Evolutionary conservation across 192 early-diverging fungal genomes (phyloP).

Genomic region (Coemansia sp.): DNA sequence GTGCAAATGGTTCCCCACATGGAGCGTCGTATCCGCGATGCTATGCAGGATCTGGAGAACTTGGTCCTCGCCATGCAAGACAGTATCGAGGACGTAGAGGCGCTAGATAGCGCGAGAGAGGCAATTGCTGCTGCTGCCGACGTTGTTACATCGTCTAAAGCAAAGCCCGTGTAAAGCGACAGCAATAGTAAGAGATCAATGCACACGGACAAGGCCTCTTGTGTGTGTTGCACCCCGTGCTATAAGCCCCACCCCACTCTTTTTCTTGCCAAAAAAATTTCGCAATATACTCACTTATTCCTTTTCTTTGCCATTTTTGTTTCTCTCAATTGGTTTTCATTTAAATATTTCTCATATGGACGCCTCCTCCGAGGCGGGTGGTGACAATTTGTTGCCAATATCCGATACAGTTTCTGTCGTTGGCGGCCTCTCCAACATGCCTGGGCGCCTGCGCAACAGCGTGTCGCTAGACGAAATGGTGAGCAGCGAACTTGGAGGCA

Average conservation of each 20-base stretch:
- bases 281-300: background rate
- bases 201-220: background rate
- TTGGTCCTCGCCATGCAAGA: slow-evolving; percentile 16
- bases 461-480: slow-evolving; percentile 29
- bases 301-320: background rate
- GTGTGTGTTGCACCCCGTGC: background rate
- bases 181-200: background rate
- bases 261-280: background rate
- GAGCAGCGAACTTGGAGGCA: background rate
- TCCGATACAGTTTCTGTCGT: background rate
- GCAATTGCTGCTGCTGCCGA: slow-evolving; percentile 3
- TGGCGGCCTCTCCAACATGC: background rate
- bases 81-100: background rate
- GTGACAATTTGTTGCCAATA: background rate
- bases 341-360: background rate
- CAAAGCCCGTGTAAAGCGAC: background rate
- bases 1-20: slow-evolving; percentile 51
- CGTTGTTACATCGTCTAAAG: background rate
- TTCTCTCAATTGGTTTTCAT: slow-evolving; percentile 2
- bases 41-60: slow-evolving; percentile 44
- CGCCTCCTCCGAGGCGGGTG: background rate
- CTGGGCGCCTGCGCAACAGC: slow-evolving; percentile 28
- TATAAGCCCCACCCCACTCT: background rate
- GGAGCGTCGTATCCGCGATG: slow-evolving; percentile 42
- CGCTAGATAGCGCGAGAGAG: slow-evolving; percentile 7